A percentile compares a stretch with the other conserved stretches of the same genome.
Conservation (phyloP, 306 rosid species). For the Mimosa pudica region DNA sequence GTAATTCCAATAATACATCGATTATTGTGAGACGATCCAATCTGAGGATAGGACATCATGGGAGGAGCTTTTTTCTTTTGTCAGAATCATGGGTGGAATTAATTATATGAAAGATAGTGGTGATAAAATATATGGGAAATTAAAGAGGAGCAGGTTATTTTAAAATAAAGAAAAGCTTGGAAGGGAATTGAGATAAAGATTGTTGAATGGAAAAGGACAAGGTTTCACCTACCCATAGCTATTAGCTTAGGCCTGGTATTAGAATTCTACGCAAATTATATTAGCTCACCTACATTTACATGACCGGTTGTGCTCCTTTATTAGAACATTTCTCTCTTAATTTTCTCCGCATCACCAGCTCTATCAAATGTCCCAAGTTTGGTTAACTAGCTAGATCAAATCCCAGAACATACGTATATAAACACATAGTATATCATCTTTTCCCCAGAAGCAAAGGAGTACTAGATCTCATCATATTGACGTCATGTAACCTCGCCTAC, state of each 20-base stretch:
- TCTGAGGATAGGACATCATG: not conserved
- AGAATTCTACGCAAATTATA: not conserved
- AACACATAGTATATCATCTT: not conserved
- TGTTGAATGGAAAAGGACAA: not conserved
- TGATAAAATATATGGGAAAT: not conserved
- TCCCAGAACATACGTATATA: not conserved
- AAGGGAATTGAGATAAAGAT: not conserved
- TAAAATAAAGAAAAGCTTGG: not conserved
- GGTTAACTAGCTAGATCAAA: conserved; percentile 10
- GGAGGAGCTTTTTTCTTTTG: no score
- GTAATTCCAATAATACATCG: not conserved
- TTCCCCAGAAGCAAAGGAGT: not conserved
- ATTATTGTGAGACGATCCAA: not conserved
- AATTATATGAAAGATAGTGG: no score
- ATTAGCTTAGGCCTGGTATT: not conserved
- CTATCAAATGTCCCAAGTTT: not conserved
- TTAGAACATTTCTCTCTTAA: not conserved
- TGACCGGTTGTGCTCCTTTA: not conserved
- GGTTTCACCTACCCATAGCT: not conserved
- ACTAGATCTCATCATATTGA: not conserved
- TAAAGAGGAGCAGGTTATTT: not conserved
- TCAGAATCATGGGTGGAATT: no score
- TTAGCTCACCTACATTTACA: conserved; percentile 29
- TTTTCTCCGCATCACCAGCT: not conserved
- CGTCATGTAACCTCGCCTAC: not conserved